A percentile compares a stretch with the other conserved stretches of the same genome.
Conservation (phyloP, 495 filamentous ascomycete species). For the Hypomontagnella submonticulosa region DNA sequence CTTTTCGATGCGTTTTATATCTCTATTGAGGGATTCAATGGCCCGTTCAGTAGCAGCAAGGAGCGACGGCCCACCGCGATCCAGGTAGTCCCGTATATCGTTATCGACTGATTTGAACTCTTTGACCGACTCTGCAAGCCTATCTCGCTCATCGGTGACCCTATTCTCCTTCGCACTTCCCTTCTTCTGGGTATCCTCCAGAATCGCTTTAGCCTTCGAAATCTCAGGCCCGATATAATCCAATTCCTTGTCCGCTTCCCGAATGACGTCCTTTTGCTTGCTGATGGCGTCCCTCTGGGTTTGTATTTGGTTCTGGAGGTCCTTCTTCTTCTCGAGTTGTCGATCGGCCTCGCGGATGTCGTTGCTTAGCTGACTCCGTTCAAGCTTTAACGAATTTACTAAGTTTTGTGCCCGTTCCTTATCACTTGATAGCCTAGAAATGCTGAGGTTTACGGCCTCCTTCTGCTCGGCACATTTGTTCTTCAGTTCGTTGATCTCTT, state of each 20-base stretch:
- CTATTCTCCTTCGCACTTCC: slow-evolving; percentile 78
- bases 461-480: slow-evolving; percentile 73
- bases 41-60: slow-evolving; percentile 75
- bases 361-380: slow-evolving; percentile 73
- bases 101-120: slow-evolving; percentile 78
- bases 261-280: slow-evolving; percentile 74
- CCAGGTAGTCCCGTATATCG: slow-evolving; percentile 83
- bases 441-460: slow-evolving; percentile 67
- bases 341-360: slow-evolving; percentile 74
- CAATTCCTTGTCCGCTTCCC: slow-evolving; percentile 74
- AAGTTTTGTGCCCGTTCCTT: slow-evolving; percentile 74
- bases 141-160: slow-evolving; percentile 75
- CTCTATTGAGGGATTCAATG: slow-evolving; percentile 71
- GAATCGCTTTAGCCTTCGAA: slow-evolving; percentile 74
- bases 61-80: slow-evolving; percentile 76
- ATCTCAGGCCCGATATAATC: slow-evolving; percentile 76
- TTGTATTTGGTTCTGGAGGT: slow-evolving; percentile 73
- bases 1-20: slow-evolving; percentile 71
- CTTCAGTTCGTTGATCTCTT: slow-evolving; percentile 85
- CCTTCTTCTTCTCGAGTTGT: slow-evolving; percentile 80
- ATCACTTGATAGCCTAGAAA: slow-evolving; percentile 72
- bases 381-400: slow-evolving; percentile 76
- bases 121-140: slow-evolving; percentile 75
- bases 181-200: slow-evolving; percentile 78
- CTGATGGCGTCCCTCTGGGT: slow-evolving; percentile 73